A percentile compares a stretch with the other conserved stretches of the same genome.
Conservation (phyloP, 2,329 filamentous ascomycete genomes). For the Pseudocercospora macadamiae region DNA sequence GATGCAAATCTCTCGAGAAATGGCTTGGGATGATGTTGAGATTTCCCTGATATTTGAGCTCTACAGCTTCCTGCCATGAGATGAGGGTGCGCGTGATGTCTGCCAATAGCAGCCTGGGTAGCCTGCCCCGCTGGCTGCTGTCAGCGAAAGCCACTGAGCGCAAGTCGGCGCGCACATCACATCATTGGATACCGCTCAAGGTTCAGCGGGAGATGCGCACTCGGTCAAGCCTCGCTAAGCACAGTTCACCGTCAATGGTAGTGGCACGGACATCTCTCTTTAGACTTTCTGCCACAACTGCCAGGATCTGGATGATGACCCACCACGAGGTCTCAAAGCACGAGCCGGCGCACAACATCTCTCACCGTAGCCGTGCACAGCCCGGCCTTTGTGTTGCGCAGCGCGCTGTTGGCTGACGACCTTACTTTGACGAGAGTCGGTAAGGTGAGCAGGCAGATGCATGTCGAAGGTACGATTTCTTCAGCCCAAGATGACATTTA, state of each 20-base stretch:
- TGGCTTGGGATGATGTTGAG: not conserved
- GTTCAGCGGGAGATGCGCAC: constrained; percentile 20
- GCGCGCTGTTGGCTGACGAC: constrained; percentile 13
- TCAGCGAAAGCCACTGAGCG: constrained; percentile 21
- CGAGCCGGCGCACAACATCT: constrained; percentile 25
- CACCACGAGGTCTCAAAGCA: constrained; percentile 23
- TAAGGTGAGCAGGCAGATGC: not conserved
- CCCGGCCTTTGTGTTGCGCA: constrained; percentile 19
- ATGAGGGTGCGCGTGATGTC: constrained; percentile 10
- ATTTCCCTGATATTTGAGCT: not conserved
- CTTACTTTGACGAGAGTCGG: not conserved
- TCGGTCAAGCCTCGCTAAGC: constrained; percentile 27
- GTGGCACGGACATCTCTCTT: constrained; percentile 16
- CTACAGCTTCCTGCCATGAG: constrained; percentile 3
- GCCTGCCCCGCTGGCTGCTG: constrained; percentile 17
- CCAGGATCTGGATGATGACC: constrained; percentile 17
- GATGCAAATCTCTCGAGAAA: not conserved
- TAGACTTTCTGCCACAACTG: constrained; percentile 20
- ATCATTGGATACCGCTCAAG: constrained; percentile 13
- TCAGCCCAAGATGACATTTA: not conserved
- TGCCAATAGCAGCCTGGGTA: constrained; percentile 5
- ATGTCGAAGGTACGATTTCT: not conserved
- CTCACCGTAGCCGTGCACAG: constrained; percentile 22
- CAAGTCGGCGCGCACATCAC: constrained; percentile 6
- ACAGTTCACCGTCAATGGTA: constrained; percentile 20